A percentile compares a stretch with the other conserved stretches of the same genome.
Conservation (phyloP, 2,329 filamentous ascomycete genomes). For the Aspergillus tamarii region DNA sequence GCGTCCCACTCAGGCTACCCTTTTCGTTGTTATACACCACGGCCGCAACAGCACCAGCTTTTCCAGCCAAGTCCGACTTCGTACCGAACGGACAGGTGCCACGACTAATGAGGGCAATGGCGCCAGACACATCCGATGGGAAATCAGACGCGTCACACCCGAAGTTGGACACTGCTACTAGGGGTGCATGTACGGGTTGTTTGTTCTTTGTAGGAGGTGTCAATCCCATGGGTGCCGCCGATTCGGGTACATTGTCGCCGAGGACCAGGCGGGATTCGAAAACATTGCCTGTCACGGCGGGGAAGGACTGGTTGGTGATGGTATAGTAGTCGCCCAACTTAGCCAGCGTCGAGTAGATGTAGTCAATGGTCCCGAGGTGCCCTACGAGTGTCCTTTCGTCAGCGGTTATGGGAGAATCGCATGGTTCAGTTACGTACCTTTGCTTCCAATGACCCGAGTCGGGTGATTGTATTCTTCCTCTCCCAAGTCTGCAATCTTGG, state of each 20-base stretch:
- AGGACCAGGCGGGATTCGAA: constrained; percentile 63
- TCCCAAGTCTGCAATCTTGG: constrained; percentile 62
- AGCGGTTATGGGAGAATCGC: background rate
- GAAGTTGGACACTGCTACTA: constrained; percentile 53
- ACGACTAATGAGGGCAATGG: constrained; percentile 71
- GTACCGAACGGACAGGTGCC: constrained; percentile 71
- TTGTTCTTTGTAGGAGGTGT: constrained; percentile 53
- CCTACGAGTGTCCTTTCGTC: constrained; percentile 39
- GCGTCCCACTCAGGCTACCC: constrained; percentile 66
- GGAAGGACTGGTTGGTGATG: constrained; percentile 59
- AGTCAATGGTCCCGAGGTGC: constrained; percentile 64
- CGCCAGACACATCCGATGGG: constrained; percentile 58
- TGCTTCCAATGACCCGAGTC: constrained; percentile 70
- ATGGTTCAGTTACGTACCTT: constrained; percentile 49
- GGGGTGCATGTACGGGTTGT: constrained; percentile 54
- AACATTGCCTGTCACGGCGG: constrained; percentile 62
- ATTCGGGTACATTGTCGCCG: constrained; percentile 56
- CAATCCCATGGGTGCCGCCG: constrained; percentile 64
- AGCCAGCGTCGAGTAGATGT: constrained; percentile 60
- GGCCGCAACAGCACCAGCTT: constrained; percentile 71
- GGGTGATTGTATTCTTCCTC: constrained; percentile 67
- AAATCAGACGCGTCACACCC: constrained; percentile 70
- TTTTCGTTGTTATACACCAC: constrained; percentile 74
- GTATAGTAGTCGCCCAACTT: constrained; percentile 36
- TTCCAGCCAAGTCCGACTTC: constrained; percentile 70